Base-by-base conservation (phyloP, 306 rosid species). In the Potentilla sterilis region DNA sequence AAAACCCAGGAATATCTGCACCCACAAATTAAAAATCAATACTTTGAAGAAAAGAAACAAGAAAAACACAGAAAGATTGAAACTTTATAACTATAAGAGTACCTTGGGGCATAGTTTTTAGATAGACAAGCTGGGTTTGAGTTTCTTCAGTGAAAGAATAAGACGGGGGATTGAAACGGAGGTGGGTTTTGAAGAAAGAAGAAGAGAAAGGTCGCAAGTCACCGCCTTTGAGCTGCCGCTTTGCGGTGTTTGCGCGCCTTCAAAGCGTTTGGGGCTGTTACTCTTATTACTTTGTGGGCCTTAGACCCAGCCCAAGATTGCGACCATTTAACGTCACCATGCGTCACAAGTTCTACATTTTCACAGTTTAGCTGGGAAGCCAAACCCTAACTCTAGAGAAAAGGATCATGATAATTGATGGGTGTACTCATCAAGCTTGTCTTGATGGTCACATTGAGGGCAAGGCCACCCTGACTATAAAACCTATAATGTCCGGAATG, bases 1-100 rank as follows among this genome's bases (percentile, higher is more conserved):
- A 94, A 78, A 86, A 94, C 76, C 97, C 97, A 6, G 96, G 98
- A 80, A 91, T 86, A 71, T 90, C 96, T 94, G 90, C 47, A 21
- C 52, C 40, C 48, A 52, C 34, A 22, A 9, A 42, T 15, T 3
- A 47, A 47, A 47, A 47, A 47, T 47, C 52, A 13, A 47, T 13
- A 14, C 52, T 47, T 47, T 13, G 19, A 47, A 14, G 6, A 4
- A 14, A 47, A 13, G 19, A 14, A 4, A 47, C 3, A 13, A 47
- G 19, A 57, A 40, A 3, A 21, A 22, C 38, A 21, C 14, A 72
- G 2, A 24, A 22, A 42, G 6, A 41, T 54, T 22, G 18, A 22
- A 54, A 11, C 66, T 51, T 59, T 24, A 57, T 22, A 0, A 54
- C 11, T 6, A 2, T 5, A 32, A 5, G 13, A 6, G 65, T 22